phyloP scores from a whole-genome alignment of 768 basidiomycete genomes.

The Hericium rajendrae region DNA sequence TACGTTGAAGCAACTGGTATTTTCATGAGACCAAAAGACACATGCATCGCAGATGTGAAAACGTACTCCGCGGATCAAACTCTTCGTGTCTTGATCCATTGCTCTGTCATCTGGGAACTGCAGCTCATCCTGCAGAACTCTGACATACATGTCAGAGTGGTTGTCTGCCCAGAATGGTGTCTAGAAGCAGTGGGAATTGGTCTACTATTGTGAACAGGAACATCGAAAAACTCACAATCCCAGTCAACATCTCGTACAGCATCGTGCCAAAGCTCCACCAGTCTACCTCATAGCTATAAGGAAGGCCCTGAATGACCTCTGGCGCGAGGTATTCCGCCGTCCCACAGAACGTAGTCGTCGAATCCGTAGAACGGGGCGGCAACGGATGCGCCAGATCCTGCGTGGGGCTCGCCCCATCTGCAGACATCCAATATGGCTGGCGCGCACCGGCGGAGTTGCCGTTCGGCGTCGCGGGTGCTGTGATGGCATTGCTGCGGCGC shows the following conservation, averaged over 20 bases:
- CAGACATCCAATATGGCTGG: conserved; percentile 71
- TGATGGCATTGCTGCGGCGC: conserved; percentile 34
- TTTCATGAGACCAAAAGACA: neutral
- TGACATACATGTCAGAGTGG: conserved; percentile 90
- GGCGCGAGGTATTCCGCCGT: conserved; percentile 97
- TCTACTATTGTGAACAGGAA: conserved; percentile 3
- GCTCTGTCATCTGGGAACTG: conserved; percentile 83
- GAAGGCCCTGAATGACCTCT: conserved; percentile 86
- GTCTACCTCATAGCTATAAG: conserved; percentile 91
- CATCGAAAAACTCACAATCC: conserved; percentile 59
- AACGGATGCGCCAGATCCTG: conserved; percentile 47
- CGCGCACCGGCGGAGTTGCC: conserved; percentile 42
- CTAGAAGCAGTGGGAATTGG: conserved; percentile 28
- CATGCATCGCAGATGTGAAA: too few species aligned
- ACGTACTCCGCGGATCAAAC: conserved; percentile 87
- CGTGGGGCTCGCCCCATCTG: conserved; percentile 30
- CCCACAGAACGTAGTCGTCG: conserved; percentile 85
- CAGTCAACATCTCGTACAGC: conserved; percentile 95
- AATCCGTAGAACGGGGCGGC: conserved; percentile 47
- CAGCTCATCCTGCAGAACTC: conserved; percentile 84
- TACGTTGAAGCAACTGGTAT: conserved; percentile 80
- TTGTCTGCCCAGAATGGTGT: conserved; percentile 91
- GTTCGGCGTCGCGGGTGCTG: conserved; percentile 50
- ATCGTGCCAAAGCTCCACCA: conserved; percentile 99
- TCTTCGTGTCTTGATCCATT: conserved; percentile 94